These are phyloP conservation scores for Acanthamoeba quina DNA, from an alignment of 208 protist species.

Conservation along the genomic window DNA sequence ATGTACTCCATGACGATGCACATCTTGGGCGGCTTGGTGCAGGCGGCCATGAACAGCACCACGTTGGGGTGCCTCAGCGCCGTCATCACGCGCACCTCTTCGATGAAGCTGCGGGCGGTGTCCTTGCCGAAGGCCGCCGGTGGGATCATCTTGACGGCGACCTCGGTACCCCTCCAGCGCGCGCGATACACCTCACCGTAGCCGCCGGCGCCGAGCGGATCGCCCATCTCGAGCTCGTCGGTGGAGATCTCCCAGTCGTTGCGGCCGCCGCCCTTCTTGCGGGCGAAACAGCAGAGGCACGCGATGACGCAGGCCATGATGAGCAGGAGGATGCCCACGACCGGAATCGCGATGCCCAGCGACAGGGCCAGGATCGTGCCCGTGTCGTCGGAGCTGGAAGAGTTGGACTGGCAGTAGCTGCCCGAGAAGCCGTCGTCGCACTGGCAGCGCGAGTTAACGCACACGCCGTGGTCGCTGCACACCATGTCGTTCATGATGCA, in stretches of 20 bases:
- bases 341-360: background rate
- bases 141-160: constrained; percentile 60
- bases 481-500: constrained; percentile 21
- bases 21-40: background rate
- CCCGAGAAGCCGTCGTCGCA: constrained; percentile 24
- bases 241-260: constrained; percentile 55
- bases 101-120: constrained; percentile 40
- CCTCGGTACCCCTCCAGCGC: constrained; percentile 13
- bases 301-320: background rate
- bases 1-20: constrained; percentile 54
- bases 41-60: constrained; percentile 27
- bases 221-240: constrained; percentile 50
- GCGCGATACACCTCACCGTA: constrained; percentile 45
- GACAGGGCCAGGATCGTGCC: background rate
- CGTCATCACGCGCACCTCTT: constrained; percentile 1
- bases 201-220: constrained; percentile 46
- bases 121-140: constrained; percentile 31
- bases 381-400: background rate
- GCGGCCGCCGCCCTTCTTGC: background rate
- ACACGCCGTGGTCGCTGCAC: constrained; percentile 43
- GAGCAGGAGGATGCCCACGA: constrained; percentile 27
- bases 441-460: constrained; percentile 44
- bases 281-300: background rate
- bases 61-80: background rate
- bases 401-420: constrained; percentile 9